Evolutionary conservation across 768 basidiomycete genomes (phyloP).

Genomic region (Lactarius quietus): DNA sequence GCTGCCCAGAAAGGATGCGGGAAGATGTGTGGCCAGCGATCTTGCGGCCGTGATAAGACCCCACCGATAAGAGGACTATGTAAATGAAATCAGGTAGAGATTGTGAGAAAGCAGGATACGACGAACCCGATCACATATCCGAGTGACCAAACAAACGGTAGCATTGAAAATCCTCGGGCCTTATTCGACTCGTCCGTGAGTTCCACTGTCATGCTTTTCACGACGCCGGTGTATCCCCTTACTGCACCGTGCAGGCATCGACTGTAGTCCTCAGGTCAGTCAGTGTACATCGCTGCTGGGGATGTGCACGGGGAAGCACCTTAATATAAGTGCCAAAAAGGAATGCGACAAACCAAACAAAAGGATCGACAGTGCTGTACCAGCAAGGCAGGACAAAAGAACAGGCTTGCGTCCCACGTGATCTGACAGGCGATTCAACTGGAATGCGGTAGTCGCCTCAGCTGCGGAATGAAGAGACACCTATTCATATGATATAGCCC

Average conservation of each 20-base stretch:
- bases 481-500: background rate
- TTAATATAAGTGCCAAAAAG: background rate
- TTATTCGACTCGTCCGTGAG: background rate
- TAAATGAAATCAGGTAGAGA: background rate
- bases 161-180: background rate
- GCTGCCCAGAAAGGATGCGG: conserved; percentile 24
- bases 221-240: background rate
- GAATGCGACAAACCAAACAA: background rate
- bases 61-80: conserved; percentile 23
- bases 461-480: background rate
- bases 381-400: background rate
- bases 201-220: background rate
- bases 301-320: background rate
- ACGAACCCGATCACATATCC: conserved; percentile 15
- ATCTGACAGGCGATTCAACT: background rate
- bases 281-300: background rate
- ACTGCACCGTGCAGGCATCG: background rate
- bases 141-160: background rate
- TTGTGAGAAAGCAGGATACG: background rate
- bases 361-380: background rate
- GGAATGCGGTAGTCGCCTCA: background rate
- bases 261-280: background rate
- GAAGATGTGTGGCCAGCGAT: conserved; percentile 23
- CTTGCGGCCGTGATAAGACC: conserved; percentile 26
- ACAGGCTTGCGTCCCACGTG: background rate